phyloP scores from a whole-genome alignment of 2,329 filamentous ascomycete species.

The Nannizzia gypsea region DNA sequence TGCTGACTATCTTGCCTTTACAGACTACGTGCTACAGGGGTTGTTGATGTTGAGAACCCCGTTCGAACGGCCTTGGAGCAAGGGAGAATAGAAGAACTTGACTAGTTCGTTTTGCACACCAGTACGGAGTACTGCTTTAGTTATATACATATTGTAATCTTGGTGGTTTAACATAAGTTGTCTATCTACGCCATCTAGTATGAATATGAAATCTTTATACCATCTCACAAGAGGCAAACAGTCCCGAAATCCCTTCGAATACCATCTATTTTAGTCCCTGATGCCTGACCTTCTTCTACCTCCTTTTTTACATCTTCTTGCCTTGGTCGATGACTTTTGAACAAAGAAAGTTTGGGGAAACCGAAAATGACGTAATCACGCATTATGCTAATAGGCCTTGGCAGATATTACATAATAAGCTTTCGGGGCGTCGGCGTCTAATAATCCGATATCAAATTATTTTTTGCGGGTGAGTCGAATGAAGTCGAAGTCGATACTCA shows the following conservation, averaged over 20 bases:
- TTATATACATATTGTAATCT: no score
- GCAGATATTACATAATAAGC: background rate
- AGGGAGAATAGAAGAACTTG: slow-evolving; percentile 59
- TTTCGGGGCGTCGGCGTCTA: background rate
- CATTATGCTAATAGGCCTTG: background rate
- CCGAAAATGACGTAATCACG: background rate
- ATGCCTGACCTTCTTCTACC: background rate
- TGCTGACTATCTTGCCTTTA: background rate
- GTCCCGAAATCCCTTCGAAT: background rate
- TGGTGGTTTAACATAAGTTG: background rate
- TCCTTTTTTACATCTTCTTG: background rate
- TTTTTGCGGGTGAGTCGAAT: background rate
- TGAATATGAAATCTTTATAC: background rate
- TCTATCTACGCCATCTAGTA: no score
- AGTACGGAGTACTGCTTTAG: background rate
- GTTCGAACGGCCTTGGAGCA: slow-evolving; percentile 57
- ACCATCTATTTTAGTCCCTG: no score
- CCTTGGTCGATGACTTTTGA: background rate
- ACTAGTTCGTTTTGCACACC: slow-evolving; percentile 20
- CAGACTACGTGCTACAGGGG: slow-evolving; percentile 59
- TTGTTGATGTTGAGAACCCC: slow-evolving; percentile 68
- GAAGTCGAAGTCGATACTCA: background rate
- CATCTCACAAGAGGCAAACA: background rate
- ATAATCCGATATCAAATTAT: background rate
- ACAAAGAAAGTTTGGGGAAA: background rate